phyloP scores from a whole-genome alignment of 2,329 filamentous ascomycete species.

The Nigrospora oryzae region DNA sequence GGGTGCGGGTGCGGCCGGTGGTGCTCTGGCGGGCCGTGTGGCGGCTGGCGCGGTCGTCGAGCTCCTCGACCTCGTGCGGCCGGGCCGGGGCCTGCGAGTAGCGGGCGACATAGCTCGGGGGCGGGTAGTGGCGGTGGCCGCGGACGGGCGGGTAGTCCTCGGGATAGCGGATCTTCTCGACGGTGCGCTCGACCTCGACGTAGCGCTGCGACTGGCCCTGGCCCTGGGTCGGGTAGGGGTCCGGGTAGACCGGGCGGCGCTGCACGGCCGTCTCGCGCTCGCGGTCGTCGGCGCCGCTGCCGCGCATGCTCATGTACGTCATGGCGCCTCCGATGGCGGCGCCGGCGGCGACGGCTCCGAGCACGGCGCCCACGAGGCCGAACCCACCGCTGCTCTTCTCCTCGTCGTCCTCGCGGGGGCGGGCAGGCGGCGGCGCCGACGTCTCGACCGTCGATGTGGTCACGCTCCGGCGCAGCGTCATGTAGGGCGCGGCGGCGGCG shows the following conservation, averaged over 20 bases:
- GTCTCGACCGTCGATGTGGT: slow-evolving; percentile 24
- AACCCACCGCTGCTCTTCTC: slow-evolving; percentile 30
- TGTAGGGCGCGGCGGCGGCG: slow-evolving; percentile 8
- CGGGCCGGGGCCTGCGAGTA: slow-evolving; percentile 23
- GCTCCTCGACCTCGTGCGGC: slow-evolving; percentile 24
- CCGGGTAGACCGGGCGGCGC: slow-evolving; percentile 38
- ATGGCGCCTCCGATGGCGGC: slow-evolving; percentile 55
- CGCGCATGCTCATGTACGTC: slow-evolving; percentile 63
- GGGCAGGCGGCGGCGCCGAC: slow-evolving; percentile 15
- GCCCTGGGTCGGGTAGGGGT: slow-evolving; percentile 21
- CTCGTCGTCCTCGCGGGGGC: background rate
- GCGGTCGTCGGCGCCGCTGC: slow-evolving; percentile 29
- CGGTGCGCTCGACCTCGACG: slow-evolving; percentile 25
- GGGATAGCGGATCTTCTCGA: slow-evolving; percentile 28
- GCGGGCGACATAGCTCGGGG: slow-evolving; percentile 25
- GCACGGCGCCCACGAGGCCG: slow-evolving; percentile 62
- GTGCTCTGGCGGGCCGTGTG: slow-evolving; percentile 27
- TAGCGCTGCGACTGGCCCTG: slow-evolving; percentile 24
- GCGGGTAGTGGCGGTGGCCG: slow-evolving; percentile 17
- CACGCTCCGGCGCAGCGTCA: slow-evolving; percentile 19
- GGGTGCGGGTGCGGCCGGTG: slow-evolving; percentile 24
- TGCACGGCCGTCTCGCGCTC: slow-evolving; percentile 27
- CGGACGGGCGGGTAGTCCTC: slow-evolving; percentile 21
- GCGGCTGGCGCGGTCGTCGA: slow-evolving; percentile 31
- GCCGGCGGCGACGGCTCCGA: slow-evolving; percentile 67